Evolutionary conservation across 2,329 filamentous ascomycete species (phyloP).

Genomic region (Ambrosiella xylebori): DNA sequence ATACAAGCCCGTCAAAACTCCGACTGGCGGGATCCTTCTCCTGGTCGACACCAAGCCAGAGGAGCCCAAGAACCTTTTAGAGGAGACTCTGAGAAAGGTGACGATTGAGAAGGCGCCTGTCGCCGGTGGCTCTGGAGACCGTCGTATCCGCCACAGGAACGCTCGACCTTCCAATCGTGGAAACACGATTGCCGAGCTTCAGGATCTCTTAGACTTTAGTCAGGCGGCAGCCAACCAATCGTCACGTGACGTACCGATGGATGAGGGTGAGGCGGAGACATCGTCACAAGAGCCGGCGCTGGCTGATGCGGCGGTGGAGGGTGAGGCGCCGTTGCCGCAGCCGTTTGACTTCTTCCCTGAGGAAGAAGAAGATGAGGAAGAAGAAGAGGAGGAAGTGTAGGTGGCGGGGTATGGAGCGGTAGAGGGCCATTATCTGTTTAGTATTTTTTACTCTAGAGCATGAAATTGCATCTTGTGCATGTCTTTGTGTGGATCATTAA

Average conservation of each 20-base stretch:
- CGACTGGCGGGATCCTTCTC: conserved; percentile 86
- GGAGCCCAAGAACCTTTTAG: conserved; percentile 64
- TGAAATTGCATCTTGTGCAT: no score
- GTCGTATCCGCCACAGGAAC: conserved; percentile 7
- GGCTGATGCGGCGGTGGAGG: conserved; percentile 59
- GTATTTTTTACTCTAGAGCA: neutral
- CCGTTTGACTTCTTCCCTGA: conserved; percentile 51
- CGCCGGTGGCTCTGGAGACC: conserved; percentile 21
- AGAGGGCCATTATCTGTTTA: neutral
- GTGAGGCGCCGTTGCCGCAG: conserved; percentile 51
- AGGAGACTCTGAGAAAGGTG: conserved; percentile 81
- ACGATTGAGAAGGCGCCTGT: conserved; percentile 44
- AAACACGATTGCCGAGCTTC: conserved; percentile 12
- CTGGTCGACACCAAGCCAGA: conserved; percentile 67
- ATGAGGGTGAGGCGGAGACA: neutral
- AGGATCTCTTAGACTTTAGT: neutral
- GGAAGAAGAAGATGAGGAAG: conserved; percentile 4
- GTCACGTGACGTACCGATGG: neutral
- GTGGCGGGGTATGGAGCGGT: neutral
- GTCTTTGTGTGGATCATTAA: no score
- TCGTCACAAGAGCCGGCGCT: conserved; percentile 26
- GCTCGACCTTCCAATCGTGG: conserved; percentile 7
- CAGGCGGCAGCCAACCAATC: neutral
- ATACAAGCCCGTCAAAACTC: conserved; percentile 83
- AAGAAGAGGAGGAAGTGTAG: neutral